Percentiles rank a stretch among this genome's conserved stretches.
These are phyloP conservation scores for Sisymbrium irio DNA, from an alignment of 345 rosid species.

Conservation along the genomic window DNA sequence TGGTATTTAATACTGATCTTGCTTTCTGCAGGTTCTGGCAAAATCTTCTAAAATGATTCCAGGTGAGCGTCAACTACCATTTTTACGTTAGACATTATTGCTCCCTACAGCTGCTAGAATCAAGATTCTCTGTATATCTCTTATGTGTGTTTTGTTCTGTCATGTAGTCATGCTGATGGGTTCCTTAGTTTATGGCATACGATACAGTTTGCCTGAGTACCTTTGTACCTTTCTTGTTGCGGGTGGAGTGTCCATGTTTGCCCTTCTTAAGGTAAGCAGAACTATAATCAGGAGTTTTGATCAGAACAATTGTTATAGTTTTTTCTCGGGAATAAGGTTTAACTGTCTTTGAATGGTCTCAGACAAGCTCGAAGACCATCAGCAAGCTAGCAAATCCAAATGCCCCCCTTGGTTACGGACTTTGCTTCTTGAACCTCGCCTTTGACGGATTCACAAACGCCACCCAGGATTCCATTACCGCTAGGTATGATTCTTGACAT, in stretches of 20 bases:
- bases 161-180: slow-evolving; percentile 96
- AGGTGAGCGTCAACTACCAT: slow-evolving; percentile 38
- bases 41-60: slow-evolving; percentile 99
- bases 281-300: not conserved
- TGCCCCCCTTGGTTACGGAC: slow-evolving; percentile 92
- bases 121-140: slow-evolving; percentile 13
- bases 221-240: slow-evolving; percentile 91
- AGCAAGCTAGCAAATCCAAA: slow-evolving; percentile 94
- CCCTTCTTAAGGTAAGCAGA: slow-evolving; percentile 71
- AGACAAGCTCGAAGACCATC: slow-evolving; percentile 95
- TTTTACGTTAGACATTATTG: not conserved
- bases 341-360: slow-evolving; percentile 21
- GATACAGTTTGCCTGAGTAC: slow-evolving; percentile 82
- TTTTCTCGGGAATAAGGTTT: not conserved
- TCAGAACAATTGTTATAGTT: not conserved
- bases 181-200: slow-evolving; percentile 82
- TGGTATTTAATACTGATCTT: no score
- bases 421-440: slow-evolving; percentile 88
- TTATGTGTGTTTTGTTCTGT: not conserved
- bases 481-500: slow-evolving; percentile 46
- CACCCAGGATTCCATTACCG: slow-evolving; percentile 88
- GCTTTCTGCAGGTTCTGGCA: slow-evolving; percentile 70
- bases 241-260: slow-evolving; percentile 95
- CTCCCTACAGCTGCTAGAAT: not conserved
- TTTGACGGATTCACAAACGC: slow-evolving; percentile 99